These are phyloP conservation scores for Penicillium sp. DNA, from an alignment of 2,329 filamentous ascomycete genomes.

Conservation along the genomic window DNA sequence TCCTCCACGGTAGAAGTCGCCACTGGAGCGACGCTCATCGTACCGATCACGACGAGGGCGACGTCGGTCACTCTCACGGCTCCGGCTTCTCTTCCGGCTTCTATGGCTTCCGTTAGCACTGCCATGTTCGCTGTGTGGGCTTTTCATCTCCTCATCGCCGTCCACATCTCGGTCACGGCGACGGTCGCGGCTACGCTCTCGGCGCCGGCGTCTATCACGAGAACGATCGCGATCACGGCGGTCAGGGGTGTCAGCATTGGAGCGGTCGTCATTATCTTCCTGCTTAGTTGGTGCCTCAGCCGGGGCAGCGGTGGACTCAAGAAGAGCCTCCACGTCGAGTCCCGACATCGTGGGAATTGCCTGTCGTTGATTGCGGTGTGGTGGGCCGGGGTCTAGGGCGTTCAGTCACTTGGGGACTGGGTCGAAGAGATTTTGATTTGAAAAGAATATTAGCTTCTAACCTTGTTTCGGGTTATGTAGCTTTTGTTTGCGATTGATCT, in stretches of 20 bases:
- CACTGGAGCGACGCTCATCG: conserved; percentile 55
- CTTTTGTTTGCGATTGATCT: background rate
- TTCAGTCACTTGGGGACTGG: conserved; percentile 34
- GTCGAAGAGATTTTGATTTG: conserved; percentile 18
- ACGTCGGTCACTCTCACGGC: conserved; percentile 73
- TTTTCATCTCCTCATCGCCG: conserved; percentile 61
- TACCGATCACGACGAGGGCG: conserved; percentile 71
- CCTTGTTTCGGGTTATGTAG: background rate
- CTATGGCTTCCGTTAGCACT: conserved; percentile 69
- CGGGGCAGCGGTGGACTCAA: conserved; percentile 77
- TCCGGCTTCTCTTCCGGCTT: conserved; percentile 78
- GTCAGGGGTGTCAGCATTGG: conserved; percentile 57
- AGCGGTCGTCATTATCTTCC: conserved; percentile 60
- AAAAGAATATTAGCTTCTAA: background rate
- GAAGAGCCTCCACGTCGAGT: conserved; percentile 83
- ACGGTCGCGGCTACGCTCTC: conserved; percentile 60
- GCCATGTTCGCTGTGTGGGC: conserved; percentile 72
- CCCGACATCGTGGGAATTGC: conserved; percentile 58
- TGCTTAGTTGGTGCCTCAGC: conserved; percentile 35
- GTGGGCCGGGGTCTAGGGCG: conserved; percentile 26
- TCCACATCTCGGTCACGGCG: conserved; percentile 54
- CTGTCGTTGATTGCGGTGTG: conserved; percentile 12
- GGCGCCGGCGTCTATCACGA: conserved; percentile 57
- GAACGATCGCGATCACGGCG: conserved; percentile 60
- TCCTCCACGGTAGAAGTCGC: conserved; percentile 70